Percentiles rank a stretch among this genome's conserved stretches.
Conservation (phyloP, 257 asterid genomes). For the Ballota nigra region DNA sequence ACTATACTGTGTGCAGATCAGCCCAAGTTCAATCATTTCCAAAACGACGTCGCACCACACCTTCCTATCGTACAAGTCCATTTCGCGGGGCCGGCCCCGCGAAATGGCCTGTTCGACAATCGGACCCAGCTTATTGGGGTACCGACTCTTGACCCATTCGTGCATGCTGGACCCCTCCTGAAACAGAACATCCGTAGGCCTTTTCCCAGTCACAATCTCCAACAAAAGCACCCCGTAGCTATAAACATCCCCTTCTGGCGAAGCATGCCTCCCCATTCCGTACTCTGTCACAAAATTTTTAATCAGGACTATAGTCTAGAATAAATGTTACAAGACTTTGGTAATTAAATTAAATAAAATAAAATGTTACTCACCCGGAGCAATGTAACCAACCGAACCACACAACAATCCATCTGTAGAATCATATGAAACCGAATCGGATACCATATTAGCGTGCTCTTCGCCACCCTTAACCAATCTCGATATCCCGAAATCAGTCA, state of each 20-base stretch:
- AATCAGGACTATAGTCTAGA: background rate
- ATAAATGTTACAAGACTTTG: background rate
- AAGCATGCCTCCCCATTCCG: constrained; percentile 83
- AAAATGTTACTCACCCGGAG: constrained; percentile 56
- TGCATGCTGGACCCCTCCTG: constrained; percentile 69
- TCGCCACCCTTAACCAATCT: constrained; percentile 47
- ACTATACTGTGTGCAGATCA: constrained; percentile 66
- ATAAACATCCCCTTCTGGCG: constrained; percentile 76
- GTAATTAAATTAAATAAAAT: background rate
- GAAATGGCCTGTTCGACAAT: constrained; percentile 47
- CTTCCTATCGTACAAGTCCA: constrained; percentile 18
- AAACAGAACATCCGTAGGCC: constrained; percentile 63
- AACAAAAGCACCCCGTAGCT: constrained; percentile 66
- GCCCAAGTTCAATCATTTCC: constrained; percentile 66
- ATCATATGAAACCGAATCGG: constrained; percentile 50
- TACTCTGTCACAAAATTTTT: constrained; percentile 42
- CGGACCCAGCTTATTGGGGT: constrained; percentile 54
- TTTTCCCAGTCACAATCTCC: constrained; percentile 68
- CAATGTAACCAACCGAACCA: constrained; percentile 85
- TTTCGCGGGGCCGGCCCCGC: constrained; percentile 30
- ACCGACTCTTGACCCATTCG: constrained; percentile 69
- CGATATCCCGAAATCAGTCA: constrained; percentile 81
- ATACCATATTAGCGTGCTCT: constrained; percentile 28
- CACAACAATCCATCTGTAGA: constrained; percentile 69
- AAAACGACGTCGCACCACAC: constrained; percentile 44